Evolutionary conservation across 163 green algal genomes (phyloP), one percentile per base, ranked within the genome.

Genomic region (Smithsoniella earleae): DNA sequence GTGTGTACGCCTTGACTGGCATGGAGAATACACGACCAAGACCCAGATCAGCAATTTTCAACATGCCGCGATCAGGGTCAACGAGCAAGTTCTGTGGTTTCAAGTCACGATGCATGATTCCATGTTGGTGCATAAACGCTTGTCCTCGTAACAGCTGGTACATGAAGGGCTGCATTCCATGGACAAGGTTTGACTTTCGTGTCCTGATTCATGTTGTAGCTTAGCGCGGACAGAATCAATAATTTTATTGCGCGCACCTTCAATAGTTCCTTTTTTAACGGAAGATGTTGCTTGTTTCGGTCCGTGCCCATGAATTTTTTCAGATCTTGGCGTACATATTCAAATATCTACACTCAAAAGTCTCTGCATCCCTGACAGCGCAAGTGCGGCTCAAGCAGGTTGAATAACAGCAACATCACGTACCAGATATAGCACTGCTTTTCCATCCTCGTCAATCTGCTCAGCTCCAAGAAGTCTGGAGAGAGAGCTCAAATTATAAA

Each of bases 31-130:
- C 88, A 3, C 94, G 87, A 30, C 93, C 94, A 25, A 99, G 83
- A 18, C 94, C 94, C 65, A 99, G 81, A 79, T 99, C 94, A 13
- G 94, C 94, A 65, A 99, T 94, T 79, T 99, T 99, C 10, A 98
- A 78, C 74, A 88, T 82, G 30, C 74, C 74, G 73, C 84, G 85
- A 25, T 81, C 73, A 78, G 96, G 91, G 75, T 98, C 92, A 13
- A 99, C 91, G 55, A 99, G 87, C 63, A 99, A 79, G 82, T 99
- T 99, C 79, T 99, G 93, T 3, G 93, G 93, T 81, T 98, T 98
- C 10, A 98, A 80, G 82, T 98, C 93, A 18, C 76, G 58, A 69
- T 96, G 89, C 89, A 96, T 96, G 40, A 92, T 85, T 38, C 90
- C 90, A 77, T 98, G 94, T 81, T 91, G 93, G 83, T 99, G 94